Percentiles rank a stretch among this genome's conserved stretches.
Conservation (phyloP, 2,329 filamentous ascomycete genomes). For the Polychaeton citri region DNA sequence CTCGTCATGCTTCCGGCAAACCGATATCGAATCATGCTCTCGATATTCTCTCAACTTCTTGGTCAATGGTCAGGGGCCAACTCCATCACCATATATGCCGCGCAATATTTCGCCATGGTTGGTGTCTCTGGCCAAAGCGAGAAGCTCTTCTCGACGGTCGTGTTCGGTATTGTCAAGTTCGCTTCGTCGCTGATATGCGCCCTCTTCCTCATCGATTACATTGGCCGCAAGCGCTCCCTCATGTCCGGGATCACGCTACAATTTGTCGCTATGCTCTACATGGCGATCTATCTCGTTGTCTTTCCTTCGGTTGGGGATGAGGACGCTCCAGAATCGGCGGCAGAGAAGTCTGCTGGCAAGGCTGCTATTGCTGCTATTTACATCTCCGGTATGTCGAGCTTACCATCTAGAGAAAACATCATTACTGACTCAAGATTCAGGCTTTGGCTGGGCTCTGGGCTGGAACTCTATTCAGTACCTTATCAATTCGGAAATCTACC, state of each 20-base stretch:
- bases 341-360: constrained; percentile 45
- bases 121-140: constrained; percentile 56
- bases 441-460: constrained; percentile 52
- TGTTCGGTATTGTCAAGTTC: constrained; percentile 67
- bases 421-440: background rate
- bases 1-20: constrained; percentile 55
- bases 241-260: constrained; percentile 36
- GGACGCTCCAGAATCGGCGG: constrained; percentile 30
- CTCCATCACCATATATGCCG: constrained; percentile 64
- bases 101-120: constrained; percentile 58
- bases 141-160: constrained; percentile 57
- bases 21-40: constrained; percentile 58
- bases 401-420: too few relatives aligned
- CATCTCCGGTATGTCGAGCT: constrained; percentile 33
- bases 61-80: constrained; percentile 53
- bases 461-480: constrained; percentile 43
- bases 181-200: constrained; percentile 54
- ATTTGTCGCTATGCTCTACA: constrained; percentile 40
- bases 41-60: constrained; percentile 55
- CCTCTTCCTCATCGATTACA: constrained; percentile 65
- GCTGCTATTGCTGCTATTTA: constrained; percentile 45
- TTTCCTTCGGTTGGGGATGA: constrained; percentile 43
- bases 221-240: constrained; percentile 54
- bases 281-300: constrained; percentile 43
- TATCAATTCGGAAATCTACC: constrained; percentile 65